Base-by-base conservation (phyloP, 306 rosid genomes). In the Oxytropis ochrocephala region DNA sequence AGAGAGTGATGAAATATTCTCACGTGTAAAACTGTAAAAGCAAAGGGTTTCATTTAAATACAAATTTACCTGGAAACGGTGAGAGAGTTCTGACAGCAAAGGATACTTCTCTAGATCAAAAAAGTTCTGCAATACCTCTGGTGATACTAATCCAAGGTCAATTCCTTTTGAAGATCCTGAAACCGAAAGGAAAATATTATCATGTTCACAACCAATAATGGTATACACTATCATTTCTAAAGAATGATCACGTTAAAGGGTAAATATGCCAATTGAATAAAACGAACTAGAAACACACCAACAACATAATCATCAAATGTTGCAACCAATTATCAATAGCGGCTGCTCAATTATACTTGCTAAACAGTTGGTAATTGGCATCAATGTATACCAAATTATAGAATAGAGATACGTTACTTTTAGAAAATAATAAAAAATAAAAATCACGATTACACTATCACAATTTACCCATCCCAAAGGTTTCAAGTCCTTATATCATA, bases 61-160 rank as follows among this genome's bases (percentile, higher is more conserved):
- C 6, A 43, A 52, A 60, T 57, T 46, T 81, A 93, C 98, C 96
- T 88, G 96, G 90, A 89, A 93, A 55, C 97, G 89, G 66, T 90
- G 87, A 50, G 92, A 84, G 72, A 93, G 91, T 78, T 89, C 97
- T 24, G 96, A 81, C 64, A 93, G 74, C 61, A 93, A 83, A 60
- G 98, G 98, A 88, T 88, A 84, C 84, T 83, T 75, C 91, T 93
- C 96, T 67, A 93, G 83, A 84, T 93, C 94, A 77, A 93, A 93
- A 79, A 93, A 90, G 87, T 93, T 87, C 64, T 90, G 93, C 61
- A 93, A 82, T 42, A 87, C 97, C 85, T 88, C 96, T 17, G 98
- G 98, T 50, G 98, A 84, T 76, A 93, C 92, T 78, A 93, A 75
- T 84, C 98, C 98, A 71, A 88, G 94, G 85, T 90, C 98, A 84